These are phyloP conservation scores for Pichia sp. DNA, from an alignment of 1,139 yeast genomes.

Conservation along the genomic window DNA sequence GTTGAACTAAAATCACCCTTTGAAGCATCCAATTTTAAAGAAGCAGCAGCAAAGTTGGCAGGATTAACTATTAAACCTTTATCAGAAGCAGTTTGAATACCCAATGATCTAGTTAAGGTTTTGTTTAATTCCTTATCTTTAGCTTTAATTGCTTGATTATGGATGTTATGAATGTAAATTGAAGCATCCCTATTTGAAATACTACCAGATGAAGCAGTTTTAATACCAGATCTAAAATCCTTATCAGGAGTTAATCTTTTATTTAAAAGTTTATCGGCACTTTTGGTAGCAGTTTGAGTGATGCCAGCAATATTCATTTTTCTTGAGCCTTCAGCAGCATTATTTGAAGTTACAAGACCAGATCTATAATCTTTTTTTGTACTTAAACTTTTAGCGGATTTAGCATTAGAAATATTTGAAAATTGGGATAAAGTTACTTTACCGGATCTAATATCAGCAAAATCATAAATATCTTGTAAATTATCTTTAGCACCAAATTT, in stretches of 20 bases:
- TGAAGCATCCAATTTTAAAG: constrained; percentile 27
- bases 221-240: constrained; percentile 15
- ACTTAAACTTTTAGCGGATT: constrained; percentile 17
- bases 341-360: constrained; percentile 38
- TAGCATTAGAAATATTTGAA: constrained; percentile 18
- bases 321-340: constrained; percentile 34
- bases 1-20: constrained; percentile 27
- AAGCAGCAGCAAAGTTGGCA: constrained; percentile 26
- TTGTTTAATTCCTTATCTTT: constrained; percentile 9
- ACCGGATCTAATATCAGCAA: constrained; percentile 40
- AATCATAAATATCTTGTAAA: constrained; percentile 34
- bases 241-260: constrained; percentile 32
- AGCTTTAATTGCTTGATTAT: constrained; percentile 15
- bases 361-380: constrained; percentile 26
- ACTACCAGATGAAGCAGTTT: constrained; percentile 6
- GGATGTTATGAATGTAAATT: constrained; percentile 16
- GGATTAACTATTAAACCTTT: constrained; percentile 15
- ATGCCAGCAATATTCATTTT: constrained; percentile 27
- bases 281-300: constrained; percentile 37
- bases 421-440: constrained; percentile 29
- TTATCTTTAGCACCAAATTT: constrained; percentile 25
- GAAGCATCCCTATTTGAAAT: constrained; percentile 6
- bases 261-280: constrained; percentile 40
- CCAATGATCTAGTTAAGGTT: constrained; percentile 10
- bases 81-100: constrained; percentile 19